These are phyloP conservation scores for Cercospora nicotianae DNA, from an alignment of 2,329 filamentous ascomycete species.

Conservation along the genomic window DNA sequence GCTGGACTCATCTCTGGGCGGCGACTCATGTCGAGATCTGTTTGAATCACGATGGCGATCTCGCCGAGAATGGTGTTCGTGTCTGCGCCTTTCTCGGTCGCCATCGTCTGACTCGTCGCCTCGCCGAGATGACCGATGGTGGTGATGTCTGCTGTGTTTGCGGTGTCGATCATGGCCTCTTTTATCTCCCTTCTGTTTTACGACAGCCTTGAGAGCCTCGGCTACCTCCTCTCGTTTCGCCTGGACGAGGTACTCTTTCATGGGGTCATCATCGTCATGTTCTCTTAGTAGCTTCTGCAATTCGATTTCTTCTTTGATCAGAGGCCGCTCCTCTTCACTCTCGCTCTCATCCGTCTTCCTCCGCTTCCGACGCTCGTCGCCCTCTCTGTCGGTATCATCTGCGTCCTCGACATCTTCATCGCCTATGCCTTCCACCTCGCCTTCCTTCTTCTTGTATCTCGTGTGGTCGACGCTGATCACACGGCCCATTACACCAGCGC, in stretches of 20 bases:
- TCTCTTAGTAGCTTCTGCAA: conserved; percentile 71
- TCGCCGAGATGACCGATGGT: conserved; percentile 30
- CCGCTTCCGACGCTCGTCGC: conserved; percentile 49
- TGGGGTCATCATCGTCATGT: conserved; percentile 87
- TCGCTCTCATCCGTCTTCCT: conserved; percentile 28
- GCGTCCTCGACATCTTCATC: conserved; percentile 58
- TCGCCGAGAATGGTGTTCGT: conserved; percentile 9
- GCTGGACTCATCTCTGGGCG: neutral
- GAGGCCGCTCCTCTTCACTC: conserved; percentile 54
- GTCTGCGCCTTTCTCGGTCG: neutral
- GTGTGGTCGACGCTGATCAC: conserved; percentile 88
- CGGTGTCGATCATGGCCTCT: conserved; percentile 30
- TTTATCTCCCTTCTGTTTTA: conserved; percentile 46
- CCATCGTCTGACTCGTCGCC: conserved; percentile 23
- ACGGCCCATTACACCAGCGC: conserved; percentile 77
- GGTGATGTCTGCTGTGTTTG: conserved; percentile 49
- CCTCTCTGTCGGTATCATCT: conserved; percentile 41
- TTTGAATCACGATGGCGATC: neutral
- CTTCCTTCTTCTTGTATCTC: conserved; percentile 83
- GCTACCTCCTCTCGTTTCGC: conserved; percentile 90
- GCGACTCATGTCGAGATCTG: neutral
- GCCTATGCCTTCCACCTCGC: conserved; percentile 47
- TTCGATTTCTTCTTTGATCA: conserved; percentile 80
- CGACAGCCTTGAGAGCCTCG: conserved; percentile 61
- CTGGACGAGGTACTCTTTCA: conserved; percentile 87